These are phyloP conservation scores for Kickxella alabastrina DNA, from an alignment of 192 early-diverging fungal genomes.

Conservation along the genomic window DNA sequence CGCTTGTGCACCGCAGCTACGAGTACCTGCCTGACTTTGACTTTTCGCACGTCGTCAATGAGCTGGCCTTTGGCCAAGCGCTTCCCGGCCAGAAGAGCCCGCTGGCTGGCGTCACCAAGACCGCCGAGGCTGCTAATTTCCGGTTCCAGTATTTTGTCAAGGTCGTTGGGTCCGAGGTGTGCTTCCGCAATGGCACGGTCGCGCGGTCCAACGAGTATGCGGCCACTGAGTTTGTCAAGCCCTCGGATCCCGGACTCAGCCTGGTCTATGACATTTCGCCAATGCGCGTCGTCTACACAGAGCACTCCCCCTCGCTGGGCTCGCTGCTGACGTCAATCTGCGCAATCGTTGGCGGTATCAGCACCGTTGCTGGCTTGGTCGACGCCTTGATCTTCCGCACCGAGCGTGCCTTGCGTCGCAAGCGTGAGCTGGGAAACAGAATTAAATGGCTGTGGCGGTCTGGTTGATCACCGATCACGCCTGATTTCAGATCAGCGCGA, in stretches of 20 bases:
- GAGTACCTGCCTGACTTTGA: constrained; percentile 60
- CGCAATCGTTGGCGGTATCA: constrained; percentile 91
- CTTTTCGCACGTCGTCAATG: constrained; percentile 78
- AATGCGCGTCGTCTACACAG: constrained; percentile 85
- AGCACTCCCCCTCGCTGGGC: constrained; percentile 77
- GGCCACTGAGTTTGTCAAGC: constrained; percentile 73
- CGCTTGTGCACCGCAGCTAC: constrained; percentile 36
- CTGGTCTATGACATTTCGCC: constrained; percentile 96
- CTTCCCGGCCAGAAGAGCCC: constrained; percentile 56
- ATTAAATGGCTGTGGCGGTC: too few species aligned
- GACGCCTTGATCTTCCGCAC: constrained; percentile 87
- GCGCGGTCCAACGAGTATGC: constrained; percentile 92
- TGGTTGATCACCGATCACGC: constrained; percentile 8
- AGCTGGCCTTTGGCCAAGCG: constrained; percentile 72
- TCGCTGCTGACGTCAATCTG: constrained; percentile 87
- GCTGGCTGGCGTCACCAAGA: constrained; percentile 60
- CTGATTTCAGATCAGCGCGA: constrained; percentile 18
- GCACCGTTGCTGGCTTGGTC: constrained; percentile 89
- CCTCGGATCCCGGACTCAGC: constrained; percentile 67
- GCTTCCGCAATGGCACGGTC: constrained; percentile 63
- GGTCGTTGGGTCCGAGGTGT: constrained; percentile 83
- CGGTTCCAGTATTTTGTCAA: constrained; percentile 93
- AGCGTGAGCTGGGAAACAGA: constrained; percentile 78
- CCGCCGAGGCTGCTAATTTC: constrained; percentile 52
- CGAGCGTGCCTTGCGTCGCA: constrained; percentile 69